These are phyloP conservation scores for Phylloporus sp. DNA, from an alignment of 768 basidiomycete species.

Conservation along the genomic window DNA sequence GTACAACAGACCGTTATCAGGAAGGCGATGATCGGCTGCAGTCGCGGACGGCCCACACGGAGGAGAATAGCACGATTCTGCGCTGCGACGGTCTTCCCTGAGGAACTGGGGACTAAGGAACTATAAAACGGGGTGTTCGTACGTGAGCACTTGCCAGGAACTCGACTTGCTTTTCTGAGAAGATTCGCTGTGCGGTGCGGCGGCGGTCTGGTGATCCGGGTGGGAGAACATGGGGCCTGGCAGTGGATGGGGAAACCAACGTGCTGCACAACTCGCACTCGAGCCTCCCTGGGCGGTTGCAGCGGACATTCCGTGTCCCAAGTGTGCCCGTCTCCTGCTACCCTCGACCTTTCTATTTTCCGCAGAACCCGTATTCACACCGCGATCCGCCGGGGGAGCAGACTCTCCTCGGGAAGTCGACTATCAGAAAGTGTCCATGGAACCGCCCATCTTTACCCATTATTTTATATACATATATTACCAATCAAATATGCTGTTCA, in stretches of 20 bases:
- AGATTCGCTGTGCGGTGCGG: conserved; percentile 22
- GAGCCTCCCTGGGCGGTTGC: conserved; percentile 3
- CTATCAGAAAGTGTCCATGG: conserved; percentile 5
- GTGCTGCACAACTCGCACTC: conserved; percentile 8
- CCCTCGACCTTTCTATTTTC: conserved; percentile 2
- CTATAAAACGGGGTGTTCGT: conserved; percentile 15
- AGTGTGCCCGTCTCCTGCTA: conserved; percentile 5
- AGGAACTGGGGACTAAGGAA: conserved; percentile 16
- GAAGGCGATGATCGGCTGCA: conserved; percentile 31
- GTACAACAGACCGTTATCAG: conserved; percentile 29
- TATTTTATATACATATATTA: conserved; percentile 16
- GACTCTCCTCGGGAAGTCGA: conserved; percentile 6
- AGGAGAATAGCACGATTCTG: conserved; percentile 18
- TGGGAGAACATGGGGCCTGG: conserved; percentile 25
- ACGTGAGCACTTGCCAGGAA: conserved; percentile 27
- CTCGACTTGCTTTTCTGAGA: conserved; percentile 21
- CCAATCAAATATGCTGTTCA: conserved; percentile 2
- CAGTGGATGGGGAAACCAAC: conserved; percentile 21
- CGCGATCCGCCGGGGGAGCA: conserved; percentile 13
- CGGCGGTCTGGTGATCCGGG: conserved; percentile 29
- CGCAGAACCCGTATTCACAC: conserved; percentile 9
- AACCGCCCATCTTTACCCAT: conserved; percentile 11
- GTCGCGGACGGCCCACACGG: conserved; percentile 22
- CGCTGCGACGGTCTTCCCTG: conserved; percentile 27
- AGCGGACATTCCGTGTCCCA: conserved; percentile 13